Percentiles rank a stretch among this genome's conserved stretches.
Conservation (phyloP, 352 stramenopile genomes). For the Phytophthora idaei region DNA sequence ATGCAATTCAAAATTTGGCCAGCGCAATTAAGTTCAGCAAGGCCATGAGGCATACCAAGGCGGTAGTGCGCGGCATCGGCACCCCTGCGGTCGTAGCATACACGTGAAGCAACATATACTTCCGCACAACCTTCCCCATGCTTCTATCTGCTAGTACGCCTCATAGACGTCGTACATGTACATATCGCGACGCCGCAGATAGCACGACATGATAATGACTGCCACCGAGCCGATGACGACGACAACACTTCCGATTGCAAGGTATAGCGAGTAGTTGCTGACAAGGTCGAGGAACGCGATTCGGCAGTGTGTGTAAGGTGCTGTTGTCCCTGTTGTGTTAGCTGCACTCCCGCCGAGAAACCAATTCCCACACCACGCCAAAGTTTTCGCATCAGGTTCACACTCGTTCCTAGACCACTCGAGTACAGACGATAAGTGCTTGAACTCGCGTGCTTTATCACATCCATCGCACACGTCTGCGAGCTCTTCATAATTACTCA, state of each 20-base stretch:
- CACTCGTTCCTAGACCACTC: conserved; percentile 84
- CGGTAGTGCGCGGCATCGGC: too few relatives aligned
- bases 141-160: conserved; percentile 21
- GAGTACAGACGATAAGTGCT: conserved; percentile 70
- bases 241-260: conserved; percentile 47
- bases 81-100: neutral
- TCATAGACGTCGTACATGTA: conserved; percentile 37
- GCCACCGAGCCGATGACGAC: conserved; percentile 45
- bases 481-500: conserved; percentile 42
- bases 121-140: conserved; percentile 17
- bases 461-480: conserved; percentile 59
- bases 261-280: conserved; percentile 40
- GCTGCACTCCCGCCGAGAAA: conserved; percentile 39
- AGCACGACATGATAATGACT: conserved; percentile 54
- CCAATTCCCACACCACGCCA: conserved; percentile 71
- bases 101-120: conserved; percentile 9
- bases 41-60: neutral
- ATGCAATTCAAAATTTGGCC: neutral
- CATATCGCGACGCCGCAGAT: conserved; percentile 45
- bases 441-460: conserved; percentile 53
- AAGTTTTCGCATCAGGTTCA: conserved; percentile 36
- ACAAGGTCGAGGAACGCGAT: conserved; percentile 51
- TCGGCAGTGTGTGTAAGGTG: conserved; percentile 55
- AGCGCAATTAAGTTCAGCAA: neutral
- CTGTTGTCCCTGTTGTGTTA: conserved; percentile 35